Percentiles rank a stretch among this genome's conserved stretches.
Evolutionary conservation across 2,329 filamentous ascomycete species (phyloP).

Genomic region (Pseudogymnoascus sp.): DNA sequence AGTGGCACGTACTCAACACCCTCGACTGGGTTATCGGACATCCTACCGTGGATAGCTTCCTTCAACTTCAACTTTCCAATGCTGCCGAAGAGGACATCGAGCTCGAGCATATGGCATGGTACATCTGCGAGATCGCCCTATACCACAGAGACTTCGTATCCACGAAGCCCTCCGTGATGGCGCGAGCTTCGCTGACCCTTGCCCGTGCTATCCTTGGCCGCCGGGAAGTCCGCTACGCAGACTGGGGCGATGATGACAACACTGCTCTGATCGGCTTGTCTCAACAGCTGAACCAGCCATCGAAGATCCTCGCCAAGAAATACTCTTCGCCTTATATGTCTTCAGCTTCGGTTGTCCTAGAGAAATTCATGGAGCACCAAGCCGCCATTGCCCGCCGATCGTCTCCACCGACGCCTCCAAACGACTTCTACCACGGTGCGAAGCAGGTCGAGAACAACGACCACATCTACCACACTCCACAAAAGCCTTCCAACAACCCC

Average conservation of each 20-base stretch:
- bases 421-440: constrained; percentile 37
- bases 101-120: constrained; percentile 88
- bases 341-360: constrained; percentile 54
- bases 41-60: constrained; percentile 89
- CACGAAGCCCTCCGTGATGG: constrained; percentile 82
- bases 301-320: constrained; percentile 58
- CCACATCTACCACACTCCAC: constrained; percentile 67
- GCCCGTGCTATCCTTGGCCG: constrained; percentile 79
- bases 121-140: constrained; percentile 88
- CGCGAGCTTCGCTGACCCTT: constrained; percentile 76
- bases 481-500: constrained; percentile 61
- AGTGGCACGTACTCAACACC: constrained; percentile 98
- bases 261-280: constrained; percentile 46
- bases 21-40: constrained; percentile 94
- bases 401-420: constrained; percentile 55
- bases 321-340: constrained; percentile 60
- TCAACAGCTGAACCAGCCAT: constrained; percentile 59
- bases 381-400: constrained; percentile 43
- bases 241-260: constrained; percentile 69
- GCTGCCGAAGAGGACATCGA: constrained; percentile 67
- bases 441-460: constrained; percentile 38
- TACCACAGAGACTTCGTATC: constrained; percentile 98
- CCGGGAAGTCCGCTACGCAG: constrained; percentile 63
- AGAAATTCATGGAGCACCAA: constrained; percentile 58
- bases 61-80: constrained; percentile 78